phyloP scores from a whole-genome alignment of 805 yeast species.

The Wickerhamomyces chaumierensis region DNA sequence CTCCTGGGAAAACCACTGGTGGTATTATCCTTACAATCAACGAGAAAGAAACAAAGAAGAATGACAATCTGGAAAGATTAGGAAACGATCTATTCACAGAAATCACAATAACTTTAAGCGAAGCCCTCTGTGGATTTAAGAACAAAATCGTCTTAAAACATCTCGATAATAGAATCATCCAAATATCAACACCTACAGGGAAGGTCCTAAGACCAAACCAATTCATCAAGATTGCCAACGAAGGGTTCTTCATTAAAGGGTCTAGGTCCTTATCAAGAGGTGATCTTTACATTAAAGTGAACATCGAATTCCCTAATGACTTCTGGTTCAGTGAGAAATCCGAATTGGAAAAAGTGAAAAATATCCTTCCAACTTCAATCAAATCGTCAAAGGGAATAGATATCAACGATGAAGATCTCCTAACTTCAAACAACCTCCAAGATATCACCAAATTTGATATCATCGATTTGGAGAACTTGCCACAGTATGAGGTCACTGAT shows the following conservation, averaged over 20 bases:
- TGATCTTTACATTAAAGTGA: conserved; percentile 58
- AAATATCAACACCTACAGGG: conserved; percentile 59
- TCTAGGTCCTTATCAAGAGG: conserved; percentile 33
- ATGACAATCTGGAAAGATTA: conserved; percentile 36
- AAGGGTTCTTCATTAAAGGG: conserved; percentile 70
- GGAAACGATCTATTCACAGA: conserved; percentile 56
- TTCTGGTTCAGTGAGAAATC: conserved; percentile 72
- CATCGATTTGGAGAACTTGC: conserved; percentile 2
- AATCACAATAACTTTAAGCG: conserved; percentile 55
- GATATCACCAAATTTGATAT: conserved; percentile 7
- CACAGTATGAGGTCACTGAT: conserved; percentile 4
- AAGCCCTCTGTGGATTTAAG: conserved; percentile 76
- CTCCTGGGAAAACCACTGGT: conserved; percentile 62
- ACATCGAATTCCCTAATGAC: conserved; percentile 74
- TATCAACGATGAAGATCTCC: conserved; percentile 21
- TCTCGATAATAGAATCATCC: conserved; percentile 68
- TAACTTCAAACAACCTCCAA: conserved; percentile 15
- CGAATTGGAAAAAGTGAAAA: conserved; percentile 44
- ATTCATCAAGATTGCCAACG: conserved; percentile 46
- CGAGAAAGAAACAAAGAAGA: conserved; percentile 26
- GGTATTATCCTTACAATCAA: conserved; percentile 58
- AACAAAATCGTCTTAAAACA: conserved; percentile 53
- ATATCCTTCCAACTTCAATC: conserved; percentile 36
- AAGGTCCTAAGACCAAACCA: conserved; percentile 76
- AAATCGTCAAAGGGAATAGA: conserved; percentile 9